Evolutionary conservation across 2,329 filamentous ascomycete genomes (phyloP).

Genomic region (Pestalotiopsis fici): DNA sequence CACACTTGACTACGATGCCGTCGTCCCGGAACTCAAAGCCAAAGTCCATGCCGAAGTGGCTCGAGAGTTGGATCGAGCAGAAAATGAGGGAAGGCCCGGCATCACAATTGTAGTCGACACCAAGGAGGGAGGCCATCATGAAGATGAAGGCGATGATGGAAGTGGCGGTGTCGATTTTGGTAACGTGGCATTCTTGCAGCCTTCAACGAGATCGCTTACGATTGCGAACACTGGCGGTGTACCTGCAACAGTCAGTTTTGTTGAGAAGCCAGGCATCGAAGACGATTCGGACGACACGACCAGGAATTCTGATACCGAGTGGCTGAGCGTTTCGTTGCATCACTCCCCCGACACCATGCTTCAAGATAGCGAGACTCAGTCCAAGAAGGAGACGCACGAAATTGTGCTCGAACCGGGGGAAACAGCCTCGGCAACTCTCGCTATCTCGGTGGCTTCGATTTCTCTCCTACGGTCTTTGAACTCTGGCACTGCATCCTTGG

Average conservation of each 20-base stretch:
- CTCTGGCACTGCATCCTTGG: constrained; percentile 62
- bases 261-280: constrained; percentile 64
- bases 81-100: constrained; percentile 85
- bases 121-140: constrained; percentile 34
- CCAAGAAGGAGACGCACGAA: constrained; percentile 28
- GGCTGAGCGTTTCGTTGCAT: constrained; percentile 22
- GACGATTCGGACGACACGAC: constrained; percentile 25
- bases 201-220: constrained; percentile 69
- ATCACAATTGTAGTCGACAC: constrained; percentile 81
- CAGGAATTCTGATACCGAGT: constrained; percentile 16
- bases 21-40: constrained; percentile 82
- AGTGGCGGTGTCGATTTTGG: constrained; percentile 76
- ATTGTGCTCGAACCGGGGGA: constrained; percentile 84
- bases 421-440: constrained; percentile 70
- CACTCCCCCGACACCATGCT: constrained; percentile 14
- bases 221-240: constrained; percentile 92
- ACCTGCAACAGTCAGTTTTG: constrained; percentile 76
- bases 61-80: constrained; percentile 82
- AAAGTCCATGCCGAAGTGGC: constrained; percentile 85
- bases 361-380: constrained; percentile 33
- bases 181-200: constrained; percentile 67
- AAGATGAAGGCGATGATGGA: constrained; percentile 35
- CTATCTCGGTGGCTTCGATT: constrained; percentile 65
- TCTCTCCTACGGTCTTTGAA: constrained; percentile 72
- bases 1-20: constrained; percentile 80